Conservation (phyloP, 75 land plant species). For the Cryptomeria japonica region DNA sequence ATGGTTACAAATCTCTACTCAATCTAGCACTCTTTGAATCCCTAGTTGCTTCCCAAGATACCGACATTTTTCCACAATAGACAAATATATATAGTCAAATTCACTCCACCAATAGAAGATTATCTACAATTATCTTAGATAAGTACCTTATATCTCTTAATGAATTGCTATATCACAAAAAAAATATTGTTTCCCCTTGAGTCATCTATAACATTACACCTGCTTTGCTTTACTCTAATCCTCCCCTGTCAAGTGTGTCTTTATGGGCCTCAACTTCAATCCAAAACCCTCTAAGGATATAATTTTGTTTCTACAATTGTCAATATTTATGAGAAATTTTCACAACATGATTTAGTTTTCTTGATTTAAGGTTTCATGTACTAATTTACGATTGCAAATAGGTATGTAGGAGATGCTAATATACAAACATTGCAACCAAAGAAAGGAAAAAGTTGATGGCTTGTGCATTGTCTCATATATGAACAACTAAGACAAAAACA, state of each 20-base stretch:
- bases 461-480: no score
- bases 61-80: not conserved
- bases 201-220: not conserved
- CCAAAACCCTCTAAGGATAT: constrained; percentile 49
- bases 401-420: no score
- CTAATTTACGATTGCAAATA: not conserved
- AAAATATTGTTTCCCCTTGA: not conserved
- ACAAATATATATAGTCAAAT: not conserved
- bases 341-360: not conserved
- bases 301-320: not conserved
- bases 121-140: not conserved
- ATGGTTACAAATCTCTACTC: constrained; percentile 10
- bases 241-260: constrained; percentile 29
- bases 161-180: not conserved
- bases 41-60: not conserved
- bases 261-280: constrained; percentile 69
- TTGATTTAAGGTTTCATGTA: not conserved
- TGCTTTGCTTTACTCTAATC: not conserved
- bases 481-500: no score
- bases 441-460: no score
- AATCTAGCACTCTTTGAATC: not conserved
- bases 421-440: no score
- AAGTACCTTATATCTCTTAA: not conserved
- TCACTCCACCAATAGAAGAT: not conserved
- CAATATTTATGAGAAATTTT: not conserved